Evolutionary conservation across 768 basidiomycete genomes (phyloP).

Genomic region (Gloeostereum incarnatum): DNA sequence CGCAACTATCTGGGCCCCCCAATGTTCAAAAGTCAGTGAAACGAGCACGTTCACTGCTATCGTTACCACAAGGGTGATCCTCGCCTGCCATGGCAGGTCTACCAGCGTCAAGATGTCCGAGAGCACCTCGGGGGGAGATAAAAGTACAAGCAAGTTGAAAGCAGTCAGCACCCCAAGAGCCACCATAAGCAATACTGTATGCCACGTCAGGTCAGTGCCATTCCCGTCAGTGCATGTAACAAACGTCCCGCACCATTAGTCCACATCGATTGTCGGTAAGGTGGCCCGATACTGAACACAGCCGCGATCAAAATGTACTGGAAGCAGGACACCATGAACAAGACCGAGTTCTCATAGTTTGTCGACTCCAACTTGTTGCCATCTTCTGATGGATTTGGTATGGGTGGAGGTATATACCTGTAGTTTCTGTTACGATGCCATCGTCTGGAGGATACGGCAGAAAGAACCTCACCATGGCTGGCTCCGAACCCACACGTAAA

Average conservation of each 20-base stretch:
- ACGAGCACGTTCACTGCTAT: slow-evolving; percentile 61
- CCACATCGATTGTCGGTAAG: slow-evolving; percentile 92
- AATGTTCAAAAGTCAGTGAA: slow-evolving; percentile 73
- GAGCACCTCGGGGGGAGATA: slow-evolving; percentile 56
- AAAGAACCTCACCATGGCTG: slow-evolving; percentile 75
- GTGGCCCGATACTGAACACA: slow-evolving; percentile 96
- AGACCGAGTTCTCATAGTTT: slow-evolving; percentile 86
- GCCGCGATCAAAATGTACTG: slow-evolving; percentile 97
- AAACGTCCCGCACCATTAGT: slow-evolving; percentile 70
- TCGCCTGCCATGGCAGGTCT: slow-evolving; percentile 58
- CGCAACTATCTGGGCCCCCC: slow-evolving; percentile 53
- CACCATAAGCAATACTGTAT: slow-evolving; percentile 70
- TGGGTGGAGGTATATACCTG: slow-evolving; percentile 75
- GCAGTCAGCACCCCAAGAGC: slow-evolving; percentile 58
- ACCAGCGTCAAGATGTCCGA: slow-evolving; percentile 67
- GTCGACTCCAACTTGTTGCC: slow-evolving; percentile 70
- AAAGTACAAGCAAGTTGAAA: slow-evolving; percentile 72
- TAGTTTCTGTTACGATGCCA: not conserved
- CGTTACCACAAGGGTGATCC: slow-evolving; percentile 57
- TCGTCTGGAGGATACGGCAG: not conserved
- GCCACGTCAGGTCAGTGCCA: not conserved
- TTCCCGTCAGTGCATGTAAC: not conserved
- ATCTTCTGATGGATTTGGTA: slow-evolving; percentile 33
- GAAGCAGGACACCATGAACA: slow-evolving; percentile 95
- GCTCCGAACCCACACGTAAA: slow-evolving; percentile 78